phyloP scores from a whole-genome alignment of 306 rosid species.

The Medicago lupulina region DNA sequence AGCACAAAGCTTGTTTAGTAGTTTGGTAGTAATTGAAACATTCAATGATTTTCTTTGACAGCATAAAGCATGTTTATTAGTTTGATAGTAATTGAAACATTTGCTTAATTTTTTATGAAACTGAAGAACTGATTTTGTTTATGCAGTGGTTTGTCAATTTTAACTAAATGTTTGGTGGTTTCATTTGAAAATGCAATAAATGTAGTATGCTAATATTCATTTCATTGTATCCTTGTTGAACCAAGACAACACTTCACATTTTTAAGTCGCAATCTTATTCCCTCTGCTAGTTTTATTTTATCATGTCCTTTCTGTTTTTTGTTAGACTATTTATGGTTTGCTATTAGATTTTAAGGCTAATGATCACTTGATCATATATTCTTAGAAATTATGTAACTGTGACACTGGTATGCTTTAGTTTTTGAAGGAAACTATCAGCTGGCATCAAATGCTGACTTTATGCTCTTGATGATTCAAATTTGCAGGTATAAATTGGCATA shows the following conservation, averaged over 20 bases:
- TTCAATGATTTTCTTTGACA: no score
- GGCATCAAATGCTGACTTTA: slow-evolving; percentile 26
- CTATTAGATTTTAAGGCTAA: slow-evolving; percentile 19
- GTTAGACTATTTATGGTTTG: slow-evolving; percentile 6
- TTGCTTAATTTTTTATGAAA: slow-evolving; percentile 2
- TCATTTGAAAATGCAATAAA: neutral
- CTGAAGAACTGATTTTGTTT: neutral
- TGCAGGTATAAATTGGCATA: slow-evolving; percentile 84
- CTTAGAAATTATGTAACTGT: slow-evolving; percentile 14
- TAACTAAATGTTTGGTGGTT: no score
- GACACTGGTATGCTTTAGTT: slow-evolving; percentile 1
- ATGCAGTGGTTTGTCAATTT: no score
- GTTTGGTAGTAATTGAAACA: slow-evolving; percentile 10
- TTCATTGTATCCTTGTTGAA: neutral
- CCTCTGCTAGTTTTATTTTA: neutral
- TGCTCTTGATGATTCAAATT: slow-evolving; percentile 38
- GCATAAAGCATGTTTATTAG: no score
- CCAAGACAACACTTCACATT: neutral
- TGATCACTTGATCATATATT: slow-evolving; percentile 17
- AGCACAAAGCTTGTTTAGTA: slow-evolving; percentile 5
- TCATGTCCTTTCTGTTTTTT: slow-evolving; percentile 12
- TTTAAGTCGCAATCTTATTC: neutral
- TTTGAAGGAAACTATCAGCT: slow-evolving; percentile 11
- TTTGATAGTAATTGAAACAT: no score
- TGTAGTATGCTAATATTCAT: slow-evolving; percentile 28